Percentiles rank a stretch among this genome's conserved stretches.
phyloP scores from a whole-genome alignment of 1,139 yeast species.

The Blastobotrys apis region DNA sequence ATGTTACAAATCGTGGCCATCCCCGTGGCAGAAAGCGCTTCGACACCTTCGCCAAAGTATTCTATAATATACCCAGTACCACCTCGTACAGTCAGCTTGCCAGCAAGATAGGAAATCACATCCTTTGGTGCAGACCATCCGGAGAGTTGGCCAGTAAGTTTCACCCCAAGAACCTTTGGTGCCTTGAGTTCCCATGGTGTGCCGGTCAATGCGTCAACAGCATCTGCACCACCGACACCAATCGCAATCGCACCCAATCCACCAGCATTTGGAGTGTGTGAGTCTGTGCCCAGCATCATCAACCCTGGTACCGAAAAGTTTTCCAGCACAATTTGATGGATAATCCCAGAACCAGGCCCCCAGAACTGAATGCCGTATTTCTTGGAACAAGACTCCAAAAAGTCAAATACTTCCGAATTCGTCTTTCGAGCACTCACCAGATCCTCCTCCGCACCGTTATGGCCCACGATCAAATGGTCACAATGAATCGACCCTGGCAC shows the following conservation, averaged over 20 bases:
- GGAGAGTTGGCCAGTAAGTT: constrained; percentile 74
- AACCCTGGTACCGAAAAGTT: constrained; percentile 93
- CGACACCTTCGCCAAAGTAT: constrained; percentile 92
- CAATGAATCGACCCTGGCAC: constrained; percentile 97
- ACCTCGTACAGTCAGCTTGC: constrained; percentile 87
- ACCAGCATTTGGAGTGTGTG: constrained; percentile 98
- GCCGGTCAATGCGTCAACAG: constrained; percentile 93
- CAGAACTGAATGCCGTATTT: constrained; percentile 96
- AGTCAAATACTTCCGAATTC: constrained; percentile 91
- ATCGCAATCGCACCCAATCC: constrained; percentile 96
- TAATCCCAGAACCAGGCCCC: constrained; percentile 99
- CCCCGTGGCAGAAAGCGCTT: constrained; percentile 86
- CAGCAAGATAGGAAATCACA: constrained; percentile 87
- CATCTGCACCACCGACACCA: constrained; percentile 99
- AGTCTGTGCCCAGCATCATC: constrained; percentile 95
- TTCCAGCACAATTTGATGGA: constrained; percentile 94
- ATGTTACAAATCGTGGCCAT: constrained; percentile 99
- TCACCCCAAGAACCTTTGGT: constrained; percentile 87
- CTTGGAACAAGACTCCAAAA: constrained; percentile 82
- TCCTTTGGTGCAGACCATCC: constrained; percentile 98
- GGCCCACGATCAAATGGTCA: constrained; percentile 95
- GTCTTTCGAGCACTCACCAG: constrained; percentile 69
- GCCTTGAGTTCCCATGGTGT: constrained; percentile 99
- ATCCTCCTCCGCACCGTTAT: constrained; percentile 82
- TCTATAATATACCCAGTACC: constrained; percentile 96